These are phyloP conservation scores for Friedmanniomyces simplex DNA, from an alignment of 495 filamentous ascomycete genomes.

Conservation along the genomic window DNA sequence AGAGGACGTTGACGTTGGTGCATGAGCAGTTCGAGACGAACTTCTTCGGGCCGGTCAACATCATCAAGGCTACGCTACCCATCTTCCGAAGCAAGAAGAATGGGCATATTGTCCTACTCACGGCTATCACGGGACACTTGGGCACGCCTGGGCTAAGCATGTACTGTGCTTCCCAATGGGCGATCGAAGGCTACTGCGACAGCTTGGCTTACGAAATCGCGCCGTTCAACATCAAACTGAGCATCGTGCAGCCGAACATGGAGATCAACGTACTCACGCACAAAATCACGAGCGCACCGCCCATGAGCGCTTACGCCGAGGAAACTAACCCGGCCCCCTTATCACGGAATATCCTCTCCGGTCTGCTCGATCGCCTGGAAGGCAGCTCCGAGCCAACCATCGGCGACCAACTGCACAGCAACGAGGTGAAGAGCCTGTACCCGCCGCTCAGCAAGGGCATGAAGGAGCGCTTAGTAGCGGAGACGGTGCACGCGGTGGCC, in stretches of 20 bases:
- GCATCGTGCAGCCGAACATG: constrained; percentile 81
- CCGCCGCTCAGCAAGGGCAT: constrained; percentile 55
- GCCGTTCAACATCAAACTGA: constrained; percentile 93
- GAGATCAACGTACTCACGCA: constrained; percentile 80
- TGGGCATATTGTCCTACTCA: constrained; percentile 84
- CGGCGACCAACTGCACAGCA: constrained; percentile 31
- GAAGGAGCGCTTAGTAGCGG: constrained; percentile 60
- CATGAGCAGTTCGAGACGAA: constrained; percentile 88
- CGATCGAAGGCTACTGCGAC: constrained; percentile 94
- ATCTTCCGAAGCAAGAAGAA: constrained; percentile 64
- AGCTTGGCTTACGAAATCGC: constrained; percentile 94
- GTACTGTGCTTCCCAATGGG: constrained; percentile 89
- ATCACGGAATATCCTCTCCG: constrained; percentile 67
- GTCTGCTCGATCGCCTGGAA: constrained; percentile 51
- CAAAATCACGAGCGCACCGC: constrained; percentile 70
- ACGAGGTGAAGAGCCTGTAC: constrained; percentile 59
- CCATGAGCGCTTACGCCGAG: constrained; percentile 59
- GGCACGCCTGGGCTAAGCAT: constrained; percentile 85
- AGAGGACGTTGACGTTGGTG: constrained; percentile 63
- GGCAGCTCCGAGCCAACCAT: constrained; percentile 28
- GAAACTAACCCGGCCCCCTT: constrained; percentile 67
- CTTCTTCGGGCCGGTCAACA: constrained; percentile 90
- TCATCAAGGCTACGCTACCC: constrained; percentile 82
- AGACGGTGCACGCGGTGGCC: constrained; percentile 84
- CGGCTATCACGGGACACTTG: constrained; percentile 82